Percentiles rank a stretch among this genome's conserved stretches.
phyloP scores from a whole-genome alignment of 257 asterid species.

The Cynanchum wilfordii region DNA sequence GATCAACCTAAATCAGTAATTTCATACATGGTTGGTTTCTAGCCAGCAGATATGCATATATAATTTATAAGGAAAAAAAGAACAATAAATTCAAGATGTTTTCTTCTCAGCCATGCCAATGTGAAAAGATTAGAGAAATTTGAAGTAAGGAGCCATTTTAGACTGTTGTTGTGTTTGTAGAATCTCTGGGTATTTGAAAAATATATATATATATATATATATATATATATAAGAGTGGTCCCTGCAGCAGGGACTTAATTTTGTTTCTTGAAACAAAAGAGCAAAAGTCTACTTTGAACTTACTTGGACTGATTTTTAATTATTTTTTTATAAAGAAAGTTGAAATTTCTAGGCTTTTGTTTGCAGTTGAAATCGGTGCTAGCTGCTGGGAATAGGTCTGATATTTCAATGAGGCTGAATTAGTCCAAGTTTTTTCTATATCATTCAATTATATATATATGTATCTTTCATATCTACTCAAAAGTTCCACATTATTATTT shows the following conservation, averaged over 20 bases:
- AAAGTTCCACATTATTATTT: not conserved
- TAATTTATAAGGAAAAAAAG: not conserved
- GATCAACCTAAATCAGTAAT: not conserved
- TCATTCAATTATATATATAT: not conserved
- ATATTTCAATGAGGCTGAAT: conserved; percentile 22
- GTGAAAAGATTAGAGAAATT: conserved; percentile 38
- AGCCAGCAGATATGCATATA: not conserved
- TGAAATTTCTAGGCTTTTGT: conserved; percentile 20
- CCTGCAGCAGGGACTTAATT: conserved; percentile 23
- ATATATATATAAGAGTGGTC: conserved; percentile 28
- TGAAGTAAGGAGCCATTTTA: conserved; percentile 21
- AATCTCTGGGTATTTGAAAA: conserved; percentile 14
- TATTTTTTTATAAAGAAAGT: not conserved
- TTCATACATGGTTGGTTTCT: not conserved
- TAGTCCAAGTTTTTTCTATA: conserved; percentile 2
- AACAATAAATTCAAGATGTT: conserved; percentile 8
- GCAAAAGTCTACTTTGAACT: conserved; percentile 59
- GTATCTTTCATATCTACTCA: not conserved
- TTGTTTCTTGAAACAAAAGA: conserved; percentile 32
- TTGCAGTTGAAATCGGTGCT: conserved; percentile 6
- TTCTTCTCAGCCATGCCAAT: conserved; percentile 24
- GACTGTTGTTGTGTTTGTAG: not conserved
- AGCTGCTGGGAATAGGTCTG: conserved; percentile 12
- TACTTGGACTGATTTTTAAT: conserved; percentile 32
- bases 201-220: conserved; percentile 3